Evolutionary conservation across 1,284 basidiomycete genomes (phyloP), one percentile per base, ranked within the genome.

Genomic region (Pseudozyma thailandica): DNA sequence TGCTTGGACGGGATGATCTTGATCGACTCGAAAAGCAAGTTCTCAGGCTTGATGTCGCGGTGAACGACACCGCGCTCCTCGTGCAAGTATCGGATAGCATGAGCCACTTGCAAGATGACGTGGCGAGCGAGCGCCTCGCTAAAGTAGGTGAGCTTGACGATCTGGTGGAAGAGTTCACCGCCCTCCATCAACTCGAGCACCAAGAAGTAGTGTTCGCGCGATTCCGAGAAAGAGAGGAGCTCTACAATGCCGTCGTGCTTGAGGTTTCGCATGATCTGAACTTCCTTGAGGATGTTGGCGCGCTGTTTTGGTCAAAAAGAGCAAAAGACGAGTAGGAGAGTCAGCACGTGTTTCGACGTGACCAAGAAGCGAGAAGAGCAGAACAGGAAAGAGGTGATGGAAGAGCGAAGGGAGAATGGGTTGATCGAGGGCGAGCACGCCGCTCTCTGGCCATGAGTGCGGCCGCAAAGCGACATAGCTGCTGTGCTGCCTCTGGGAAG

Each of bases 41-140:
- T 99, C 81, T 98, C 96, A 1, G 96, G 96, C 84, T 99, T 99
- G 86, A 99, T 99, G 81, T 98, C 96, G 23, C 94, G 91, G 84
- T 98, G 95, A 1, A 98, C 94, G 21, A 99, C 94, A 21, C 96
- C 96, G 23, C 93, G 90, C 84, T 98, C 96, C 84, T 98, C 94
- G 83, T 99, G 96, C 15, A 99, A 87, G 84, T 98, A 94, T 42
- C 92, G 89, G 47, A 99, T 97, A 21, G 92, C 96, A 27, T 94
- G 88, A 0, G 96, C 96, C 26, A 98, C 96, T 85, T 99, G 96
- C 2, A 96, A 85, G 72, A 99, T 98, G 81, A 98, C 94, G 83
- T 98, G 96, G 10, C 95, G 64, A 4, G 80, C 65, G 15, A 83
- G 61, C 6, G 69, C 54, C 38, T 99, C 96, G 83, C 92, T 94